Percentiles rank a stretch among this genome's conserved stretches.
Conservation (phyloP, 768 basidiomycete species). For the Collybiopsis luxurians region DNA sequence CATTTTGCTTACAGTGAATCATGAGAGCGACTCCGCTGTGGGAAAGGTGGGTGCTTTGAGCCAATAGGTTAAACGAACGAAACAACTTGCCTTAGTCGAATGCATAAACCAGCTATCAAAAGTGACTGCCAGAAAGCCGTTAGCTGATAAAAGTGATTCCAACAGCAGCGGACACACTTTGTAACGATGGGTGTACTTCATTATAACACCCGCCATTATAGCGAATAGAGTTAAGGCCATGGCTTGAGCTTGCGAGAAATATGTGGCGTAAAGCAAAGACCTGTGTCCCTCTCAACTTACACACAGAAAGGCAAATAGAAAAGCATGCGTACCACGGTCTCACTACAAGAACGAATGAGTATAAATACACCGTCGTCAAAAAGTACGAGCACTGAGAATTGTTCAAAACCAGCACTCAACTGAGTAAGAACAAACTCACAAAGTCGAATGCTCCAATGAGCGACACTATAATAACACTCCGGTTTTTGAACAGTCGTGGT, state of each 20-base stretch:
- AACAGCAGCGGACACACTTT: conserved; percentile 35
- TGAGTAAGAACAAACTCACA: conserved; percentile 28
- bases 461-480: conserved; percentile 55
- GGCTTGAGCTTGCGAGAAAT: conserved; percentile 62
- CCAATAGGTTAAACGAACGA: neutral
- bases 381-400: conserved; percentile 52
- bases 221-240: conserved; percentile 62
- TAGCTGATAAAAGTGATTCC: neutral
- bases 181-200: conserved; percentile 52
- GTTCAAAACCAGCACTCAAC: neutral
- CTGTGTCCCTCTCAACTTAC: no score
- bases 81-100: conserved; percentile 47
- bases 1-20: conserved; percentile 42
- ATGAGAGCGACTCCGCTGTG: conserved; percentile 60
- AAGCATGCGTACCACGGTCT: conserved; percentile 39
- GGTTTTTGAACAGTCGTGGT: conserved; percentile 53
- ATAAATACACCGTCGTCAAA: conserved; percentile 72
- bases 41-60: neutral
- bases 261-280: conserved; percentile 52
- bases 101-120: conserved; percentile 53
- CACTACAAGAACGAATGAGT: conserved; percentile 58
- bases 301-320: neutral
- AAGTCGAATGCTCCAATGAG: conserved; percentile 67
- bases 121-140: conserved; percentile 31
- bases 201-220: conserved; percentile 54